phyloP scores from a whole-genome alignment of 2,329 filamentous ascomycete species.

The Aschersonia sp. region DNA sequence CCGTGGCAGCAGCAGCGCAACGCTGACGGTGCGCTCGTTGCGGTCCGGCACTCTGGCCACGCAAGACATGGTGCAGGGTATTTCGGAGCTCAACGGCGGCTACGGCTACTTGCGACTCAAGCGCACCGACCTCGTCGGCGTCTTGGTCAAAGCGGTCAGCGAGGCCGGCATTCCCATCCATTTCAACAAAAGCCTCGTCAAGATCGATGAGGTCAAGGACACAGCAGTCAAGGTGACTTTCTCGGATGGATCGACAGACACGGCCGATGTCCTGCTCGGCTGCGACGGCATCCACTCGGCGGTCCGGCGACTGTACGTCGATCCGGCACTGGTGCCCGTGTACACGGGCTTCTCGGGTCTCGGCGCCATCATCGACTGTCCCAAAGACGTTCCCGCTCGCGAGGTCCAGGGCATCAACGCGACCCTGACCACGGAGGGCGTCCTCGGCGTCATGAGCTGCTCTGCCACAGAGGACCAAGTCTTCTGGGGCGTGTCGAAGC shows the following conservation, averaged over 20 bases:
- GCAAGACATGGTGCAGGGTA: slow-evolving; percentile 34
- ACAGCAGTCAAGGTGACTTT: slow-evolving; percentile 43
- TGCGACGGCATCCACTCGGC: slow-evolving; percentile 28
- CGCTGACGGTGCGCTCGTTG: slow-evolving; percentile 41
- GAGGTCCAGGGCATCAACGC: slow-evolving; percentile 11
- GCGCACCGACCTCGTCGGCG: slow-evolving; percentile 42
- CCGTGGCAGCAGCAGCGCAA: slow-evolving; percentile 45
- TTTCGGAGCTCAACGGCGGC: slow-evolving; percentile 34
- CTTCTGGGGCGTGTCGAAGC: slow-evolving; percentile 16
- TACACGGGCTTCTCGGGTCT: slow-evolving; percentile 16
- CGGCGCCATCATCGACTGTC: slow-evolving; percentile 7
- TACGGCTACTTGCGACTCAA: slow-evolving; percentile 51
- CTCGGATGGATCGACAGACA: slow-evolving; percentile 29
- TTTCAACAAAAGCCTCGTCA: slow-evolving; percentile 57
- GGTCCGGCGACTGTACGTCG: slow-evolving; percentile 15
- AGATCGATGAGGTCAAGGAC: slow-evolving; percentile 33
- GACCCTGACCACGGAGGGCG: slow-evolving; percentile 14
- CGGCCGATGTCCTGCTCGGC: slow-evolving; percentile 29
- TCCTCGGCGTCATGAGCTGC: slow-evolving; percentile 11
- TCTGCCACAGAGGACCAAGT: slow-evolving; percentile 10
- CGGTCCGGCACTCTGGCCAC: slow-evolving; percentile 48
- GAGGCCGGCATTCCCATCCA: slow-evolving; percentile 29
- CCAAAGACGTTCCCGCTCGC: background rate
- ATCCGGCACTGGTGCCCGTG: slow-evolving; percentile 7
- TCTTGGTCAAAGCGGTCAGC: slow-evolving; percentile 41